These are phyloP conservation scores for Moringa oleifera DNA, from an alignment of 345 rosid genomes.

Conservation along the genomic window DNA sequence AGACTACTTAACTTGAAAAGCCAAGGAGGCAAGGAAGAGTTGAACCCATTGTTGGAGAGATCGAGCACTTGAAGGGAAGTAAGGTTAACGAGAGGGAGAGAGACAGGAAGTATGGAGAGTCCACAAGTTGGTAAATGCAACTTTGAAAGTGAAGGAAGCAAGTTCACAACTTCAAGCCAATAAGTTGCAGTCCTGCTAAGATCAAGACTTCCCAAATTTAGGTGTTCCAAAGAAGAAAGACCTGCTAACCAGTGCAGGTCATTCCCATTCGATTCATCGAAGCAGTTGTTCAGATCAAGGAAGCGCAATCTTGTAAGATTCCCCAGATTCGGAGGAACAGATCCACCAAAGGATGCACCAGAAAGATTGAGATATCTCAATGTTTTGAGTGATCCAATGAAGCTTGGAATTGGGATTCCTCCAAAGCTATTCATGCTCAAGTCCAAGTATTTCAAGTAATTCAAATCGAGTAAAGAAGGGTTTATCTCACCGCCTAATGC, in stretches of 20 bases:
- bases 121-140: constrained; percentile 20
- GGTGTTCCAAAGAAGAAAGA: background rate
- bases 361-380: constrained; percentile 28
- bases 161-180: background rate
- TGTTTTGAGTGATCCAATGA: constrained; percentile 21
- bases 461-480: constrained; percentile 30
- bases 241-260: constrained; percentile 3
- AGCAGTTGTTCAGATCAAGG: constrained; percentile 30
- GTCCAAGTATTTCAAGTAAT: constrained; percentile 34
- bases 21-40: background rate
- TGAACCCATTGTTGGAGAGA: constrained; percentile 15
- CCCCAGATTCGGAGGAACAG: constrained; percentile 27
- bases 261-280: background rate
- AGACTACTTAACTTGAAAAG: background rate
- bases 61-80: constrained; percentile 20
- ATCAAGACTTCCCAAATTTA: background rate
- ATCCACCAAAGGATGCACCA: constrained; percentile 26
- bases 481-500: constrained; percentile 34
- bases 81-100: background rate
- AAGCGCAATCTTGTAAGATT: constrained; percentile 35
- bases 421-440: constrained; percentile 32
- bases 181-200: background rate
- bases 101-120: background rate
- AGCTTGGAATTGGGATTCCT: constrained; percentile 27
- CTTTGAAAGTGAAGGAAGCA: constrained; percentile 32